Evolutionary conservation across 2,329 filamentous ascomycete species (phyloP), one percentile per base, ranked within the genome.

Genomic region (Aspergillus ruber): DNA sequence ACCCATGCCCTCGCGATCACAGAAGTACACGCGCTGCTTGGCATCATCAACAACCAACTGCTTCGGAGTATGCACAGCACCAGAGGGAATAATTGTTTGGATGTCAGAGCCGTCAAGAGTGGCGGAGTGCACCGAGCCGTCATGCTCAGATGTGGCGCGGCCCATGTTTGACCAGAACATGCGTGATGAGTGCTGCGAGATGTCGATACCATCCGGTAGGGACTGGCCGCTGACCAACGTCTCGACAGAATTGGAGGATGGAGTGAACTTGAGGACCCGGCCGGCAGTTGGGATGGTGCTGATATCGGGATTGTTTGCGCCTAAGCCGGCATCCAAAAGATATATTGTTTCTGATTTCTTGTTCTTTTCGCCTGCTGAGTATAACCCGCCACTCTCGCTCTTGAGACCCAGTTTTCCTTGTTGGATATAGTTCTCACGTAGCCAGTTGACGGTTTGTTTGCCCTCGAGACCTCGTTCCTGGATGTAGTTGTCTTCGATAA

Each of bases 161-260:
- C 76, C 76, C 76, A 78, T 79, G 53, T 67, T 70, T 7, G 74
- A 77, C 75, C 74, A 79, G 54, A 75, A 78, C 10, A 79, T 61
- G 38, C 67, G 65, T 2, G 63, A 59, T 0, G 52, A 57, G 0
- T 56, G 36, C 0, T 46, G 46, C 15, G 65, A 66, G 7, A 77
- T 56, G 21, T 64, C 70, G 13, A 79, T 63, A 0, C 76, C 75
- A 45, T 78, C 75, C 2, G 76, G 76, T 6, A 71, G 57, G 6
- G 46, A 42, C 32, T 61, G 54, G 7, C 43, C 47, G n/a, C 43
- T 50, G 13, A 56, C 43, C 2, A 62, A 43, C 0, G 51, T 48
- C 0, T 47, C 48, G 20, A 56, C 38, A 2, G 46, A 54, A 6
- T 57, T 50, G 4, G 51, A 54, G 6, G 50, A 44, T 10, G 52